Base-by-base conservation (phyloP, 1,284 basidiomycete species). In the Schizophyllum commune region DNA sequence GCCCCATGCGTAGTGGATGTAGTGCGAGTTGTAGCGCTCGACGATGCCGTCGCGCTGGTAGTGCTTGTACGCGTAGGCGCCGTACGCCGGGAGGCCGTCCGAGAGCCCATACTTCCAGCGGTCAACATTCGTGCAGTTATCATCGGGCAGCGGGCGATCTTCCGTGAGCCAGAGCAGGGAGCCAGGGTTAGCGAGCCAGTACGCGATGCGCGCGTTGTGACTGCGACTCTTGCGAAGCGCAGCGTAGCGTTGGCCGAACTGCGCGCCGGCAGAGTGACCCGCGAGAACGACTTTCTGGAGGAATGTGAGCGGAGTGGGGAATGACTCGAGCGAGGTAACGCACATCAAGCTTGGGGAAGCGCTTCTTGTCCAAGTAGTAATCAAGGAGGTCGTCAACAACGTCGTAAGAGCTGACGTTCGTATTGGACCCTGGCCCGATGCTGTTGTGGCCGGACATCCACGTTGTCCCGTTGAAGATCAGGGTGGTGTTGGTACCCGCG, bases 1-100 rank as follows among this genome's bases (percentile, higher is more conserved):
- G 27, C 63, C 63, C 61, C 58, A 62, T 19, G 63, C 63, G 55
- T 64, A 64, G 51, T 64, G 61, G 27, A 61, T 53, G 32, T 62
- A 32, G n/a, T 61, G 57, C 27, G 34, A 20, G 27, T 52, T 55
- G 39, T 62, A 64, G 47, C 58, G 55, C 17, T 54, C 32, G 11
- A 59, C 53, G 9, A 64, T 53, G 8, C 60, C 61, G 20, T 59
- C 57, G n/a, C 63, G 55, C n/a, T 58, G 58, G 15, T 59, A 55
- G 2, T 60, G 15, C 15, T 57, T 55, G 5, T 53, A 27, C 20
- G 33, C 54, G 15, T 27, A 17, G 5, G 27, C 39, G 9, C 21
- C 53, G 52, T 63, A 63, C 17, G 53, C 62, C 34, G 62, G 62
- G 34, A 61, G 58, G 32, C 53, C 59, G 17, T 54, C 57, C 8